Evolutionary conservation across 2,329 filamentous ascomycete species (phyloP), one percentile per base, ranked within the genome.

Genomic region (Escovopsis sp.): DNA sequence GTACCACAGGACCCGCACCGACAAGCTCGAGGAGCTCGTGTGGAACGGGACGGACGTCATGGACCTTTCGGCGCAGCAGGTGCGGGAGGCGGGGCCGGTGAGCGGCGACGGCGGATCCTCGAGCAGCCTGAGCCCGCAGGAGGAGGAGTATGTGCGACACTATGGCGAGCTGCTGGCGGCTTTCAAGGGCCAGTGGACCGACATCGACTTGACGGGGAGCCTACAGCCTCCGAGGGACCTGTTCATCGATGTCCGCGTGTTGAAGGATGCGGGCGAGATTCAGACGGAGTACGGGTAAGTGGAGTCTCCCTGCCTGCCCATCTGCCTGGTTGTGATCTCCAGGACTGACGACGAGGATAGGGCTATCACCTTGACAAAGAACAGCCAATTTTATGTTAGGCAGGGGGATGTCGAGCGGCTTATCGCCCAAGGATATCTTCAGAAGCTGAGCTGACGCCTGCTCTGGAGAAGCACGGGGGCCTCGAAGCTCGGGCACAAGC

Each of bases 101-200:
- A 59, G 60, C 38, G 62, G 59, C 9, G 67, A 72, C 36, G 63
- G 58, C 19, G 21, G n/a, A n/a, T 62, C 61, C 16, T 75, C 76
- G 39, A 88, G 79, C 62, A 88, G 82, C 49, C 62, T 96, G 39
- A 94, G 86, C 48, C 87, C 90, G 0, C 88, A 96, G 54, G 90
- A 98, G 56, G 87, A 94, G 56, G 90, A 96, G 48, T 98, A 94
- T 51, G 82, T 94, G 38, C 71, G 88, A 40, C 79, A 87, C 50
- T 98, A 94, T 52, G 79, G 80, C 44, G 87, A 98, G 50, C 65
- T 98, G 45, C 63, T 98, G 37, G 85, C 88, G n/a, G 84, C 86
- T 2, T 94, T 92, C 59, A 98, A 98, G 56, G 90, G 90, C 1
- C 86, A 94, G 50, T 98, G 88, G 88, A 96, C 88, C 15, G 90